A percentile compares a stretch with the other conserved stretches of the same genome.
These are phyloP conservation scores for Backusella westeae DNA, from an alignment of 192 early-diverging fungal species.

Conservation along the genomic window DNA sequence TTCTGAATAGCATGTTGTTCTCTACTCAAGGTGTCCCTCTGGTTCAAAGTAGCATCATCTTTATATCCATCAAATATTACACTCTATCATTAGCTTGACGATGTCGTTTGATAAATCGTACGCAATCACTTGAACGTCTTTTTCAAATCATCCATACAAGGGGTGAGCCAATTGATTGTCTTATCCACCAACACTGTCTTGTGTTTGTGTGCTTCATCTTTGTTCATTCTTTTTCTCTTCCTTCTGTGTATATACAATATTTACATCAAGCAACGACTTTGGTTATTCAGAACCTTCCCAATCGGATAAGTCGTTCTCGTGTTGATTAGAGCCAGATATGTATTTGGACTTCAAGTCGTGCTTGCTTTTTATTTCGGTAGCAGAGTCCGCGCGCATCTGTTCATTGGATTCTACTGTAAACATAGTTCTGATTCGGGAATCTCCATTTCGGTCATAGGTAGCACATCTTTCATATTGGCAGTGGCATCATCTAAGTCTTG, in stretches of 20 bases:
- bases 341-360: conserved; percentile 31
- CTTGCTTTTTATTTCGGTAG: conserved; percentile 34
- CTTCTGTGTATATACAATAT: conserved; percentile 38
- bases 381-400: conserved; percentile 61
- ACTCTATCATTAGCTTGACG: conserved; percentile 50
- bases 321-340: too few relatives aligned
- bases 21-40: too few relatives aligned
- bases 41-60: conserved; percentile 16
- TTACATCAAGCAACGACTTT: conserved; percentile 38
- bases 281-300: conserved; percentile 31
- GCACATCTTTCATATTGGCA: conserved; percentile 73
- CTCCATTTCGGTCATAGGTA: conserved; percentile 67
- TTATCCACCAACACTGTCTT: conserved; percentile 38
- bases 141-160: conserved; percentile 37
- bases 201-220: conserved; percentile 52
- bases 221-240: conserved; percentile 42
- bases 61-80: conserved; percentile 61
- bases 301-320: conserved; percentile 14
- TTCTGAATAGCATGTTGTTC: conserved; percentile 14
- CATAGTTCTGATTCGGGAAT: conserved; percentile 54
- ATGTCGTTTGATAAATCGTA: conserved; percentile 61
- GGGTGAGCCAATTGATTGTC: background rate
- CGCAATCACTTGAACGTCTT: background rate
- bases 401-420: conserved; percentile 64
- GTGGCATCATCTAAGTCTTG: conserved; percentile 31